Evolutionary conservation across 2,329 filamentous ascomycete species (phyloP).

Genomic region (Epicoccum sorghinum): DNA sequence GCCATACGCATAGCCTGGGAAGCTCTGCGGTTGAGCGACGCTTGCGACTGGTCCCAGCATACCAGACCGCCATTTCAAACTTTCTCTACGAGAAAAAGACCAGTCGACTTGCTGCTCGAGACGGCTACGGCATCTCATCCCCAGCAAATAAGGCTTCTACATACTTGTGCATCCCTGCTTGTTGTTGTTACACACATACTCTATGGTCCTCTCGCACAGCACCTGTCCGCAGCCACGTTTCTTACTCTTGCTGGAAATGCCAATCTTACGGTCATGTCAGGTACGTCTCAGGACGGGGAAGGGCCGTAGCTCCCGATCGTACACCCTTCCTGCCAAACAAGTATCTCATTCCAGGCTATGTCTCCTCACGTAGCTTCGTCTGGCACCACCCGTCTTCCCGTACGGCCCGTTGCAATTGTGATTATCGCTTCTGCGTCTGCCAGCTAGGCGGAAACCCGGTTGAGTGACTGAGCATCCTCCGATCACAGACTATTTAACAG

Average conservation of each 20-base stretch:
- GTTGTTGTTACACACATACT: constrained; percentile 24
- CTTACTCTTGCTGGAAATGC: constrained; percentile 28
- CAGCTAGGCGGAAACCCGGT: constrained; percentile 32
- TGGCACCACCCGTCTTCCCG: constrained; percentile 42
- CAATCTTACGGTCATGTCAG: constrained; percentile 19
- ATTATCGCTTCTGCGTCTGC: constrained; percentile 30
- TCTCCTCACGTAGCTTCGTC: constrained; percentile 31
- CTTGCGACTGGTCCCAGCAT: constrained; percentile 18
- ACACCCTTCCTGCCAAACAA: constrained; percentile 26
- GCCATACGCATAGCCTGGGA: constrained; percentile 16
- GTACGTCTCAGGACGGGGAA: constrained; percentile 23
- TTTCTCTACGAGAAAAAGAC: constrained; percentile 17
- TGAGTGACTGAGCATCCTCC: constrained; percentile 21
- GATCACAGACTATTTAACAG: constrained; percentile 37
- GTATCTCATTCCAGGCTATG: constrained; percentile 34
- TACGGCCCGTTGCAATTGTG: constrained; percentile 42
- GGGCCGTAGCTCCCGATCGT: constrained; percentile 24
- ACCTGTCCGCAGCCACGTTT: constrained; percentile 36
- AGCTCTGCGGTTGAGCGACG: constrained; percentile 11
- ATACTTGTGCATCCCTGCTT: constrained; percentile 22
- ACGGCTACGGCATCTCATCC: constrained; percentile 23
- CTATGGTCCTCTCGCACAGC: constrained; percentile 15
- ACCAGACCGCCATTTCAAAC: constrained; percentile 39
- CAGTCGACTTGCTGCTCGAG: constrained; percentile 17
- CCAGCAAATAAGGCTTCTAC: constrained; percentile 19